Base-by-base conservation (phyloP, 2,329 filamentous ascomycete species). In the Helotiales sp. region DNA sequence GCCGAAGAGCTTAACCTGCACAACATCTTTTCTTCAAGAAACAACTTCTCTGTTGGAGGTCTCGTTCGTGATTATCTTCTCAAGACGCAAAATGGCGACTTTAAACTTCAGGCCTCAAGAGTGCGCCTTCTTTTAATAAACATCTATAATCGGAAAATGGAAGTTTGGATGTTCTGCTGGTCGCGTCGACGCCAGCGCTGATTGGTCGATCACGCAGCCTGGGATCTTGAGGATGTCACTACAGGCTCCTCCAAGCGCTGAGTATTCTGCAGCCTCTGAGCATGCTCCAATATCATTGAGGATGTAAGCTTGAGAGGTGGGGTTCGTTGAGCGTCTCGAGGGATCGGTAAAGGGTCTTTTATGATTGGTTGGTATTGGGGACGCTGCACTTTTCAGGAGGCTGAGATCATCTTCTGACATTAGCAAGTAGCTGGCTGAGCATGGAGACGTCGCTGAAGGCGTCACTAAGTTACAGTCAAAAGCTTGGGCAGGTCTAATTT, bases 1-100 rank as follows among this genome's bases (percentile, higher is more conserved):
- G 30, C 54, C 47, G 51, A 57, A 34, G 56, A 57, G 46, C 52
- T 58, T 55, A 62, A 31, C 51, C 55, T 46, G 17, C 60, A 46
- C 62, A 63, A 62, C 12, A 53, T 56, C 17, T 24, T 15, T 33
- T 34, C 13, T 50, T 34, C 3, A 15, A 52, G n/a, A 38, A 52
- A 9, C 17, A 33, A 2, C 29, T 48, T 17, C 25, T 17, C 17
- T 29, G 46, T n/a, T 4, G 10, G 17, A 33, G 17, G 46, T 24
- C 7, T 27, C 4, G 12, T 17, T 48, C 15, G 46, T n/a, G 25
- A 48, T 30, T 31, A 33, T 19, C 13, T 31, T 48, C 31, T 48
- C 25, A 33, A 31, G 29, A 48, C 17, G 12, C 9, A 19, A 6
- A 19, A 31, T 6, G 27, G 22, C 25, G 15, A 30, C 25, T 30